These are phyloP conservation scores for Panellus pusillus DNA, from an alignment of 768 basidiomycete species.

Conservation along the genomic window DNA sequence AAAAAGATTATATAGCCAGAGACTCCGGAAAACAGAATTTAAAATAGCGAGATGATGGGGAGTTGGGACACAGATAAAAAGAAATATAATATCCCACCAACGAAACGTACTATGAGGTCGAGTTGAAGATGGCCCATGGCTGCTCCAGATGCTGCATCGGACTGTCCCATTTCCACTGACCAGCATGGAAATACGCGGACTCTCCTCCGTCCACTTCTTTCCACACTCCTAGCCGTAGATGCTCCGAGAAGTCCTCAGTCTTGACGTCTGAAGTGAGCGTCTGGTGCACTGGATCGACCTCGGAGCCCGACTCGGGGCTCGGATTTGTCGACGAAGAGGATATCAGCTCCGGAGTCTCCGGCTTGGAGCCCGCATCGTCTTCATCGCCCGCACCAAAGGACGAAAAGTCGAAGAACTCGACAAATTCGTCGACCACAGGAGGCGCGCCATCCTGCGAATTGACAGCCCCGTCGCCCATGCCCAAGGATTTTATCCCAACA, in stretches of 20 bases:
- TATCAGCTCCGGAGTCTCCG: conserved; percentile 74
- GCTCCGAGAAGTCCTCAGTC: conserved; percentile 54
- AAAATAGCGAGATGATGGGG: conserved; percentile 32
- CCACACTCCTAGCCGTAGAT: conserved; percentile 58
- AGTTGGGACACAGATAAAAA: conserved; percentile 33
- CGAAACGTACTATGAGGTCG: conserved; percentile 46
- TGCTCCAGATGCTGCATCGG: conserved; percentile 64
- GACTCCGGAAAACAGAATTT: conserved; percentile 39
- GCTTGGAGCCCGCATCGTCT: conserved; percentile 60
- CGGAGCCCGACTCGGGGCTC: conserved; percentile 74
- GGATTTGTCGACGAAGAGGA: conserved; percentile 71
- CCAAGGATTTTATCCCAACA: conserved; percentile 34
- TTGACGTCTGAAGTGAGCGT: conserved; percentile 49
- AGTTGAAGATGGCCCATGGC: conserved; percentile 72
- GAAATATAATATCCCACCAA: conserved; percentile 40
- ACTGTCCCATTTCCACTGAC: conserved; percentile 74
- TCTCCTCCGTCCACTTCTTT: conserved; percentile 78
- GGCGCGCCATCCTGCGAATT: conserved; percentile 24
- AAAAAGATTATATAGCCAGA: conserved; percentile 39
- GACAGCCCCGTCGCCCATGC: conserved; percentile 32
- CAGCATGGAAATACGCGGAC: conserved; percentile 61
- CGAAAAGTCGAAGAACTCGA: conserved; percentile 71
- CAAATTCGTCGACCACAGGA: conserved; percentile 47
- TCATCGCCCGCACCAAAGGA: conserved; percentile 58
- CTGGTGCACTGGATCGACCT: conserved; percentile 52